Evolutionary conservation across 1,284 basidiomycete species (phyloP), one percentile per base, ranked within the genome.

Genomic region (Trichosporon inkin): DNA sequence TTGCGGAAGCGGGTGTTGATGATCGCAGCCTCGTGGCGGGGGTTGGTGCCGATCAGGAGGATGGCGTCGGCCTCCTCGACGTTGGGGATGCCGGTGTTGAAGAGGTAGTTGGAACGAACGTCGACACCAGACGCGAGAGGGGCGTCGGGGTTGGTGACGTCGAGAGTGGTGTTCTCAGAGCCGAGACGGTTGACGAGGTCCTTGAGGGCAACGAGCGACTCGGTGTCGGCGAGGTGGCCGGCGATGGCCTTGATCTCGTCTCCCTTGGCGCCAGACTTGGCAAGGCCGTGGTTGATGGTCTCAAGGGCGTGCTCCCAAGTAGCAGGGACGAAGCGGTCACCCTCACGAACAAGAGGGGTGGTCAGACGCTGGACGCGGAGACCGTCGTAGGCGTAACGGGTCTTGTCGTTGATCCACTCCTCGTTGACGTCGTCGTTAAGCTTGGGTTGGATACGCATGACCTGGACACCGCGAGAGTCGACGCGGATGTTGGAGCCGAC

Each of bases 371-470:
- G 96, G 84, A 92, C 95, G 72, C 88, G 88, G 55, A 99, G 85
- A 41, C 96, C 96, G 71, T 99, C 96, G 76, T 92, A 89, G 2
- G 95, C 91, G 78, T 92, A 95, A 63, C 96, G 89, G 2, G 95
- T 95, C 85, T 99, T 99, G 84, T 99, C 95, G 79, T 86, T 94
- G 79, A 99, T 96, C 95, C 96, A 99, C 80, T 99, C 96, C 82
- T 99, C 96, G 79, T 99, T 99, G 64, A 99, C 88, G 69, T 97
- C 92, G 79, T 99, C 95, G 78, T 99, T 99, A 61, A 92, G 89
- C 70, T 89, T 86, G 3, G 96, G 96, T 74, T 96, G 92, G 70
- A 99, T 85, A 53, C 95, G 88, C 93, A 99, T 99, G 65, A 99
- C 95, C 77, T 92, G 87, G 10, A 95, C 87, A 58, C 94, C 94